Evolutionary conservation across 306 rosid species (phyloP), one percentile per base, ranked within the genome.

Genomic region (Parietaria judaica): DNA sequence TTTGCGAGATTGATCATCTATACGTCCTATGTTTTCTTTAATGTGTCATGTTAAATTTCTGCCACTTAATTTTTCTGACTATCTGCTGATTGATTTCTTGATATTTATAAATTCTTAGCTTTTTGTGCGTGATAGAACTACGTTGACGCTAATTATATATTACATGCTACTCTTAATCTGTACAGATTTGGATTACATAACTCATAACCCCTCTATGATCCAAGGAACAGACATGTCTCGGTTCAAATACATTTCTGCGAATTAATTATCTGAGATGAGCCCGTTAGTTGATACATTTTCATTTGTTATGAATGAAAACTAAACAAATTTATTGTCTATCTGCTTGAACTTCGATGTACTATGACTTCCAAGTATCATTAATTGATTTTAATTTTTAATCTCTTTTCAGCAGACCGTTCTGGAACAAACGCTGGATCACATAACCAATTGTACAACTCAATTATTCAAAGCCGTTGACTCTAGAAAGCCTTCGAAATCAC

Each of bases 381-480:
- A 17, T 37, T 44, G 36, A 41, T 15, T 70, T 15, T 17, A 39
- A 51, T 48, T 38, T 37, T 36, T 31, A 17, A 37, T 2, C 47
- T 67, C 52, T 53, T 37, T 74, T 70, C 53, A 39, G 74, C 85
- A 74, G 86, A 64, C 77, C 45, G 72, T 63, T 53, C 64, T 85
- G 80, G 86, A 85, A 59, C 73, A 64, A 70, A 69, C 95, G 68
- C 62, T 84, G 57, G 83, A 77, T 68, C 86, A 83, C 68, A 51
- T 85, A 63, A 69, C 82, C 69, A 64, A 76, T 68, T 88, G 88
- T 73, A 46, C 79, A 31, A 84, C 79, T 65, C 81, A 86, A 68
- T 74, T 83, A 52, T 76, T 75, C 74, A 78, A 66, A 74, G 73
- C 72, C 50, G 77, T 62, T 63, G 78, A 76, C 66, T 50, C 60